Conservation (phyloP, 179 eudicot species). For the Drosera spatulata region DNA sequence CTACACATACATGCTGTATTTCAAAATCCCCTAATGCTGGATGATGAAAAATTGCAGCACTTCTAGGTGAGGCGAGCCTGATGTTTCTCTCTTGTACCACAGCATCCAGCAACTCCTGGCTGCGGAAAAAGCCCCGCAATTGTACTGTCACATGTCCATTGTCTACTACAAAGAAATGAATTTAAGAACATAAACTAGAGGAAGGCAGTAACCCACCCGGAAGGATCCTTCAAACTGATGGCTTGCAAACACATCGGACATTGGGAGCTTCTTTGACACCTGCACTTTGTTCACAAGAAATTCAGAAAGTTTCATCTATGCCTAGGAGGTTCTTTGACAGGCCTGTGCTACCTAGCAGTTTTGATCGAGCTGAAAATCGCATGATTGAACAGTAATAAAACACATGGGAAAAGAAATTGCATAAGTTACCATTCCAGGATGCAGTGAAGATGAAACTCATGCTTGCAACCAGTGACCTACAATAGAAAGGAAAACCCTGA, state of each 20-base stretch:
- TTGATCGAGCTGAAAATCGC: too few relatives aligned
- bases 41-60: conserved; percentile 82
- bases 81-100: conserved; percentile 12
- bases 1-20: conserved; percentile 67
- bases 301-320: too few relatives aligned
- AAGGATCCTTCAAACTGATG: conserved; percentile 18
- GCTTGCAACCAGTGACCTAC: too few relatives aligned
- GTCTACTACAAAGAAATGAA: too few relatives aligned
- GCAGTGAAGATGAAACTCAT: too few relatives aligned
- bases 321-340: too few relatives aligned
- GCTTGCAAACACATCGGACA: conserved; percentile 97
- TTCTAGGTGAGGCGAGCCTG: conserved; percentile 66
- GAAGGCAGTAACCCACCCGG: conserved; percentile 17
- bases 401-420: too few relatives aligned
- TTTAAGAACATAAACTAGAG: neutral
- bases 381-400: too few relatives aligned
- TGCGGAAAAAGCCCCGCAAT: conserved; percentile 15
- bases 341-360: too few relatives aligned
- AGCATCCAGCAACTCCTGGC: conserved; percentile 93
- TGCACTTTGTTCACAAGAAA: conserved; percentile 10
- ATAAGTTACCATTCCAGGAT: too few relatives aligned
- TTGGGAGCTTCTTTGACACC: conserved; percentile 99
- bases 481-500: too few relatives aligned
- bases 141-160: neutral
- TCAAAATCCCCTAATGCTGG: conserved; percentile 90